Evolutionary conservation across 768 basidiomycete species (phyloP), one percentile per base, ranked within the genome.

Genomic region (Lactifluus subvellereus): DNA sequence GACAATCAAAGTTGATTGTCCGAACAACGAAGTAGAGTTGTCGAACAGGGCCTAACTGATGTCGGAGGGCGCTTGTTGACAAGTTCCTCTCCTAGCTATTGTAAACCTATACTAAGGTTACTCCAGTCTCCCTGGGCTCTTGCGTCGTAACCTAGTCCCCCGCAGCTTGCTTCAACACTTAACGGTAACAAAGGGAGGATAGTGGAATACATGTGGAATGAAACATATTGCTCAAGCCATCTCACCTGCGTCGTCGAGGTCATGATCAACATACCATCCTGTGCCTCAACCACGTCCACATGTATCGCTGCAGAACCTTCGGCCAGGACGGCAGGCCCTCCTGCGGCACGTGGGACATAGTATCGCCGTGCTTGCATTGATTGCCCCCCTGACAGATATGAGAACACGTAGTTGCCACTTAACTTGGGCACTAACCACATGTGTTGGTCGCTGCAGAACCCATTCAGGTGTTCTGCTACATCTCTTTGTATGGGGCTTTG

Each of bases 401-500:
- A 3, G 9, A 13, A 20, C 30, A 4, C 14, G 18, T 22, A 57
- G 35, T 4, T 13, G 9, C 20, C 27, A 61, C 40, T n/a, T 16
- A 30, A 53, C 43, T 16, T 42, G n/a, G 8, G 7, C 48, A 58
- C 27, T 56, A 14, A 45, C 55, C 33, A 37, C 35, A 9, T 52
- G 18, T 62, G 49, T 6, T 5, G 0, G 8, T 57, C 14, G 27
- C 42, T n/a, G 33, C 61, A 62, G 50, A 62, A 62, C 18, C 61
- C 61, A 32, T n/a, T 27, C 18, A 45, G 35, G 20, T 49, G 33
- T 4, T 10, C 33, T 11, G 33, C 14, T 27, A 11, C 18, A 4
- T 32, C 43, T 42, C 40, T 10, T 42, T 32, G 30, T 32, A 13
- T 2, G 6, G 6, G 0, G 3, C 0, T 4, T 13, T 7, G 0